Conservation (phyloP, 2,329 filamentous ascomycete genomes). For the Rhexocercosporidium sp. region DNA sequence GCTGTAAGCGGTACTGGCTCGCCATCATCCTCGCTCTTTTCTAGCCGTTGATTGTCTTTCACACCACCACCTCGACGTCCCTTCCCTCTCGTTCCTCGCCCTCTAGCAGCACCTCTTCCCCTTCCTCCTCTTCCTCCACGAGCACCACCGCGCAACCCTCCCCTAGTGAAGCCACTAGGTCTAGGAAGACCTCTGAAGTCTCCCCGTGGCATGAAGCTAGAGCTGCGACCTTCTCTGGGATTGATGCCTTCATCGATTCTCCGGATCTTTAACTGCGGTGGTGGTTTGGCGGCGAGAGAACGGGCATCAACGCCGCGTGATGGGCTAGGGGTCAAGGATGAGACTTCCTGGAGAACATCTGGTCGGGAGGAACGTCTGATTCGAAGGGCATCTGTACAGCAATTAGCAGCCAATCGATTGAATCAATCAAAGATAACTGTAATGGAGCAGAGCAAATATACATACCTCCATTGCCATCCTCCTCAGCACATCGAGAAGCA, state of each 20-base stretch:
- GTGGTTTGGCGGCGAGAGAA: conserved; percentile 39
- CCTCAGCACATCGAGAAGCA: conserved; percentile 31
- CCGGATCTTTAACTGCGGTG: conserved; percentile 31
- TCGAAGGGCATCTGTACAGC: conserved; percentile 17
- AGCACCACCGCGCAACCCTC: conserved; percentile 18
- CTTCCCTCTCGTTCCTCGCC: conserved; percentile 39
- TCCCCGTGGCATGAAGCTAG: background rate
- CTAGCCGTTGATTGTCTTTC: conserved; percentile 32
- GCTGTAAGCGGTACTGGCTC: conserved; percentile 27
- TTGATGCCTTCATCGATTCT: conserved; percentile 19
- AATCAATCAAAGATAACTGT: background rate
- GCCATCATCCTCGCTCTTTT: conserved; percentile 17
- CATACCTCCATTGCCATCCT: conserved; percentile 27
- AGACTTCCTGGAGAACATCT: conserved; percentile 37
- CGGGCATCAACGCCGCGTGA: conserved; percentile 41
- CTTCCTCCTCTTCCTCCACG: conserved; percentile 44
- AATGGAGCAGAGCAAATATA: conserved; percentile 10
- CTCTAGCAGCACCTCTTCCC: conserved; percentile 40
- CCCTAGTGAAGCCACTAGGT: conserved; percentile 17
- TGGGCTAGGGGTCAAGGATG: conserved; percentile 34
- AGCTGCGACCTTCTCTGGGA: background rate
- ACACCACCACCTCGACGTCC: conserved; percentile 7
- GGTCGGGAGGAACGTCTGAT: conserved; percentile 29
- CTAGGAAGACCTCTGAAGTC: conserved; percentile 19
- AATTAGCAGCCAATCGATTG: conserved; percentile 12